phyloP scores from a whole-genome alignment of 805 yeast genomes.

The Candida railenensis region DNA sequence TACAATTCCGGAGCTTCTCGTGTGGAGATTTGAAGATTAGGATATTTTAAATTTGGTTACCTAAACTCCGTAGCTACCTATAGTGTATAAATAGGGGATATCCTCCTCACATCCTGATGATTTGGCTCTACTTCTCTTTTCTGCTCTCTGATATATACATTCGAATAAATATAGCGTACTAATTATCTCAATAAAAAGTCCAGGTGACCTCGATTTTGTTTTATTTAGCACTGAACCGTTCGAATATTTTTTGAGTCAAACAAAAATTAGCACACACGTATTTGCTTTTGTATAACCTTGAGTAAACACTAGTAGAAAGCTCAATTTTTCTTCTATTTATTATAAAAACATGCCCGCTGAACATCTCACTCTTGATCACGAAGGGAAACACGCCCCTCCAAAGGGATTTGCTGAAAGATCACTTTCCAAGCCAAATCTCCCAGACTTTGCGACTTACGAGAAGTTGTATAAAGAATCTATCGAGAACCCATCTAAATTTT shows the following conservation, averaged over 20 bases:
- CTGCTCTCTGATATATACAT: too few species aligned
- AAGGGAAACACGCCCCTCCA: constrained; percentile 31
- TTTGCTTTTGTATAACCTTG: too few species aligned
- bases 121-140: background rate
- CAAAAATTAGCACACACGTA: too few species aligned
- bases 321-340: too few species aligned
- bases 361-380: constrained; percentile 35
- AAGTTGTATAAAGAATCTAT: constrained; percentile 55
- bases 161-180: too few species aligned
- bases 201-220: too few species aligned
- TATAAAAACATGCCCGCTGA: background rate
- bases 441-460: constrained; percentile 50
- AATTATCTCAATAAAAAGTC: too few species aligned
- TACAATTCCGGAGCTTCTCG: background rate
- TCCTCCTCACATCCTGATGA: background rate
- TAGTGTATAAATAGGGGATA: background rate
- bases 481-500: constrained; percentile 52
- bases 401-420: constrained; percentile 43
- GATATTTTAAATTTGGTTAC: too few species aligned
- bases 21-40: background rate
- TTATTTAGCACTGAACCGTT: too few species aligned
- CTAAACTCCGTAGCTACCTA: background rate
- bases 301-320: too few species aligned
- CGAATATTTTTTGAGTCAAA: too few species aligned
- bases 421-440: constrained; percentile 45